Percentiles rank a stretch among this genome's conserved stretches.
Evolutionary conservation across 2,329 filamentous ascomycete genomes (phyloP).

Genomic region (Talaromyces pinophilus): DNA sequence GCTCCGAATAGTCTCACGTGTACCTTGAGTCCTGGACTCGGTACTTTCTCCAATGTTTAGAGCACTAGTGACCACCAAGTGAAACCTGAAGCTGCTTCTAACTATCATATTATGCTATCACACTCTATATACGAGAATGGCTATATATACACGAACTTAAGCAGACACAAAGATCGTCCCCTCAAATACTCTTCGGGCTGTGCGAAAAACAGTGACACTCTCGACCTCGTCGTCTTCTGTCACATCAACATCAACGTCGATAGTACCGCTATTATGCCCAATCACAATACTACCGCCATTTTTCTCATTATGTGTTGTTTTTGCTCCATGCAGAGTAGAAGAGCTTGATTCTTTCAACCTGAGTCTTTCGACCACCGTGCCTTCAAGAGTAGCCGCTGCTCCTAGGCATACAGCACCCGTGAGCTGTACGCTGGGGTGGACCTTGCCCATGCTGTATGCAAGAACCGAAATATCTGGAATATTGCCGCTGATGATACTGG

Average conservation of each 20-base stretch:
- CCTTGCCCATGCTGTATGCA: conserved; percentile 31
- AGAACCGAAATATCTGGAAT: conserved; percentile 31
- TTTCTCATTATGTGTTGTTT: neutral
- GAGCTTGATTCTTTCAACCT: neutral
- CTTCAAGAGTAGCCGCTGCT: conserved; percentile 27
- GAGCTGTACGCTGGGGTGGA: conserved; percentile 32
- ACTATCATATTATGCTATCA: neutral
- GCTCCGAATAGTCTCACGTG: neutral
- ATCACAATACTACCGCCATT: neutral
- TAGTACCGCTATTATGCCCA: conserved; percentile 18
- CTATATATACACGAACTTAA: neutral
- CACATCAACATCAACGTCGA: conserved; percentile 18
- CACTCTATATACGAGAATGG: neutral
- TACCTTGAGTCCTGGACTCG: neutral
- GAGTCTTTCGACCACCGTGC: conserved; percentile 25
- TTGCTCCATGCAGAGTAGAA: neutral
- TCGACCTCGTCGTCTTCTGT: neutral
- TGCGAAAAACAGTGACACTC: conserved; percentile 20
- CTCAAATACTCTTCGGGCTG: conserved; percentile 20
- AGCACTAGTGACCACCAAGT: neutral
- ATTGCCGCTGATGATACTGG: neutral
- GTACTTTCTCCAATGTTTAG: neutral
- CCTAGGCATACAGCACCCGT: conserved; percentile 34
- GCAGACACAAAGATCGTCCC: conserved; percentile 17
- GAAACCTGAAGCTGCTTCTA: too few species aligned